Conservation (phyloP, 192 early-diverging fungal genomes). For the Podila clonocystis region DNA sequence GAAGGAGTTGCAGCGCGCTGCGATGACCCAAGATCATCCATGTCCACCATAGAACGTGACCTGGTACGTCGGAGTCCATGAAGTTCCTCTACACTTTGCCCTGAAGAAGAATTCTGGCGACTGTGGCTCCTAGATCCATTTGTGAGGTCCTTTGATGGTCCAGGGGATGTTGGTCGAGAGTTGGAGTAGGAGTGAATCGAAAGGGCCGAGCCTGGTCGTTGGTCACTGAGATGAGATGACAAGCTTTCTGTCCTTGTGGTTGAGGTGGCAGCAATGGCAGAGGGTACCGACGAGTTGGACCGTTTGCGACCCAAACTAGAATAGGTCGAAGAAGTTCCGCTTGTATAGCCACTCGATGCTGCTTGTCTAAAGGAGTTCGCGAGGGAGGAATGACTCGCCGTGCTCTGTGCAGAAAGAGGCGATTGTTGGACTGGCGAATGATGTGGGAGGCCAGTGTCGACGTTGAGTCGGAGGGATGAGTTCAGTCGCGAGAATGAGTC, state of each 20-base stretch:
- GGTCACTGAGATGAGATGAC: conserved; percentile 4
- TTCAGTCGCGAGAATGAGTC: background rate
- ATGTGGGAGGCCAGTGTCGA: background rate
- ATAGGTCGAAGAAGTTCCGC: conserved; percentile 35
- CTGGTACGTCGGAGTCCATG: conserved; percentile 12
- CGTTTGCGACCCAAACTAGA: conserved; percentile 34
- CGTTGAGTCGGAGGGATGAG: background rate
- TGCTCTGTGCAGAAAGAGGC: conserved; percentile 29
- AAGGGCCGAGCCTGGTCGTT: conserved; percentile 36
- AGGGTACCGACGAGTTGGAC: conserved; percentile 4
- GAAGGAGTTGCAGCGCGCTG: too few relatives aligned
- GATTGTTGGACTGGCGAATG: conserved; percentile 1
- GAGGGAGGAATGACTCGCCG: conserved; percentile 34
- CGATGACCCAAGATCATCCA: background rate
- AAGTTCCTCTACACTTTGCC: conserved; percentile 10
- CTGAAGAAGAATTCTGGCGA: background rate
- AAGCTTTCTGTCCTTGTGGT: background rate
- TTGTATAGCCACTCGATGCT: conserved; percentile 37
- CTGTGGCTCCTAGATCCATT: background rate
- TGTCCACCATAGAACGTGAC: conserved; percentile 4
- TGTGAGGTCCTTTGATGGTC: conserved; percentile 1
- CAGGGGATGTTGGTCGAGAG: conserved; percentile 29
- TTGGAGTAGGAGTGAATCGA: conserved; percentile 41
- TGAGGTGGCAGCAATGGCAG: background rate
- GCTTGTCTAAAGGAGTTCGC: conserved; percentile 8